These are phyloP conservation scores for Chytriomyces confervae DNA, from an alignment of 192 early-diverging fungal genomes.

Conservation along the genomic window DNA sequence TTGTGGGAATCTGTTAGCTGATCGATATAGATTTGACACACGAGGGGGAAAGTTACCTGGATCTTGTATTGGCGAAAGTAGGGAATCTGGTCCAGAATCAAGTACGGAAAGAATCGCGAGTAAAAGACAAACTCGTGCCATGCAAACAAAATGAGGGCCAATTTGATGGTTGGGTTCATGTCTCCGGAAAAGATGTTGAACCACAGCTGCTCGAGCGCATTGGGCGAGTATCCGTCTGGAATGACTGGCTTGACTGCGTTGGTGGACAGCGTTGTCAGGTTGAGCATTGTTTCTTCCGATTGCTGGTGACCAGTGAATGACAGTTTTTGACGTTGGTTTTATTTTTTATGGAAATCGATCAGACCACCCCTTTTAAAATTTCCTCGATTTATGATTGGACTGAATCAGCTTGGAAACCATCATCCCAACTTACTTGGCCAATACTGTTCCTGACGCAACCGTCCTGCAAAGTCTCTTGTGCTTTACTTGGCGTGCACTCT, in stretches of 20 bases:
- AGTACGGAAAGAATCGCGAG: conserved; percentile 88
- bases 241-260: not conserved
- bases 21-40: not conserved
- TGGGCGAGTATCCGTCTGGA: conserved; percentile 26
- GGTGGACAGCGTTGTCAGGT: not conserved
- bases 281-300: not conserved
- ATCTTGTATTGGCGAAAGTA: conserved; percentile 88
- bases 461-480: too few species aligned
- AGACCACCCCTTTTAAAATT: too few species aligned
- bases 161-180: conserved; percentile 38
- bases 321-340: too few species aligned
- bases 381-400: too few species aligned
- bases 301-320: too few species aligned
- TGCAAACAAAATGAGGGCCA: conserved; percentile 73
- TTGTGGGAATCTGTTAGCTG: not conserved
- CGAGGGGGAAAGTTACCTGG: conserved; percentile 69
- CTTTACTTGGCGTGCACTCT: too few species aligned
- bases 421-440: too few species aligned
- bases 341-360: too few species aligned
- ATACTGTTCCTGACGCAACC: too few species aligned
- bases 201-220: conserved; percentile 36
- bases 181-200: conserved; percentile 37
- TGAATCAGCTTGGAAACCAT: too few species aligned
- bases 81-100: conserved; percentile 84
- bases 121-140: conserved; percentile 94